Evolutionary conservation across 768 basidiomycete genomes (phyloP).

Genomic region (Lyophyllum shimeji): DNA sequence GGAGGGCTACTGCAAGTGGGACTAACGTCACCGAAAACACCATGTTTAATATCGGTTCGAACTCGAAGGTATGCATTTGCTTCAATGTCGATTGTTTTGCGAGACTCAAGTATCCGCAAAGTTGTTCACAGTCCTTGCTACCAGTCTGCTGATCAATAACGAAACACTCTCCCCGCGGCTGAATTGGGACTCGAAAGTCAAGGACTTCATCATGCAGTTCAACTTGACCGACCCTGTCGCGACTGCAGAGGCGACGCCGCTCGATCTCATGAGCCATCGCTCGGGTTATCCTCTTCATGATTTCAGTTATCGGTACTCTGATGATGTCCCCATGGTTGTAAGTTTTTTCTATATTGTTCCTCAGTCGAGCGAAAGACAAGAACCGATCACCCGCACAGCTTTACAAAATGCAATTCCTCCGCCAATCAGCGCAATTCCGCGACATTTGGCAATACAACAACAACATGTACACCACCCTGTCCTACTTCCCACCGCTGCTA

Average conservation of each 20-base stretch:
- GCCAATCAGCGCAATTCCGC: conserved; percentile 1
- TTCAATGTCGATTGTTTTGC: background rate
- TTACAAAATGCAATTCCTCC: background rate
- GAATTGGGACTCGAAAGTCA: conserved; percentile 25
- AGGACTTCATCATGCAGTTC: conserved; percentile 22
- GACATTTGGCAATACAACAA: conserved; percentile 16
- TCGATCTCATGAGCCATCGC: conserved; percentile 27
- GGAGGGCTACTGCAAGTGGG: conserved; percentile 23
- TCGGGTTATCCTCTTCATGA: conserved; percentile 26
- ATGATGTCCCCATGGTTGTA: conserved; percentile 3
- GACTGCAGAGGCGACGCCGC: conserved; percentile 19
- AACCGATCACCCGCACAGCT: background rate
- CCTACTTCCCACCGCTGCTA: conserved; percentile 26
- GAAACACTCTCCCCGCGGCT: conserved; percentile 22
- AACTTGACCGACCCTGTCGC: conserved; percentile 23
- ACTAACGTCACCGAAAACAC: conserved; percentile 25
- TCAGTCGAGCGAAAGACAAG: background rate
- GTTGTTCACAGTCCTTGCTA: conserved; percentile 24
- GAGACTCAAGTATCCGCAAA: conserved; percentile 7
- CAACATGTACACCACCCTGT: conserved; percentile 28
- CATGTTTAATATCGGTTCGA: conserved; percentile 29
- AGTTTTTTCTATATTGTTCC: background rate
- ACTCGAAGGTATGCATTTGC: conserved; percentile 24
- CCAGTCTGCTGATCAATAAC: conserved; percentile 25
- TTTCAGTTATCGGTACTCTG: conserved; percentile 12